Evolutionary conservation across 306 rosid species (phyloP), one percentile per base, ranked within the genome.

Genomic region (Cicer bijugum): DNA sequence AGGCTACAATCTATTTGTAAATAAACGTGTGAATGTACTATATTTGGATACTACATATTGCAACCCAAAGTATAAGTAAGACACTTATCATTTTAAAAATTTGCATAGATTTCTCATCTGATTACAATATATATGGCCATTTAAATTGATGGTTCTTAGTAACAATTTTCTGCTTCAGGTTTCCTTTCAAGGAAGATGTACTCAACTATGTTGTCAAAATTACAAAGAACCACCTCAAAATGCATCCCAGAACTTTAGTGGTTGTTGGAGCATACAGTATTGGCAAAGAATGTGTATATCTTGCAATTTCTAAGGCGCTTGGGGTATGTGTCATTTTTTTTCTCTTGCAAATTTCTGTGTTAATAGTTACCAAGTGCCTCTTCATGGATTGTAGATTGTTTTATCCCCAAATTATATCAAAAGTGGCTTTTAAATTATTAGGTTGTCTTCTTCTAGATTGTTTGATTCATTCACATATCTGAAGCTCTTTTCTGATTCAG

Each of bases 281-380:
- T 85, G 89, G 89, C 62, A 85, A 85, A 80, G 89, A 85, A 75
- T 77, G 87, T 78, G 89, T 85, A 66, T 85, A 85, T 80, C 83
- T 81, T 70, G 78, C 68, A 58, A 85, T 85, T 78, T 83, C 89
- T 4, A 80, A 80, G 75, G 82, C 77, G 20, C 84, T 85, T 2
- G 79, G 82, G 83, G 89, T 83, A 77, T 39, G 68, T 70, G 20
- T 23, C 6, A 0, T 59, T 59, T 9, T 47, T 47, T 62, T 20
- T 40, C 53, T 50, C 42, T 2, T 1, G 28, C 15, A 60, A 37
- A 58, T 11, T 14, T 64, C 19, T 58, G 66, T 62, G 37, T 62
- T 9, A 35, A 12, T 50, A 46, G 40, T 68, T 62, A 70, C 44
- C 20, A 47, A 9, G 72, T 45, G 19, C 48, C 28, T 33, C 28